These are phyloP conservation scores for Rhizophlyctis rosea DNA, from an alignment of 192 early-diverging fungal species.

Conservation along the genomic window DNA sequence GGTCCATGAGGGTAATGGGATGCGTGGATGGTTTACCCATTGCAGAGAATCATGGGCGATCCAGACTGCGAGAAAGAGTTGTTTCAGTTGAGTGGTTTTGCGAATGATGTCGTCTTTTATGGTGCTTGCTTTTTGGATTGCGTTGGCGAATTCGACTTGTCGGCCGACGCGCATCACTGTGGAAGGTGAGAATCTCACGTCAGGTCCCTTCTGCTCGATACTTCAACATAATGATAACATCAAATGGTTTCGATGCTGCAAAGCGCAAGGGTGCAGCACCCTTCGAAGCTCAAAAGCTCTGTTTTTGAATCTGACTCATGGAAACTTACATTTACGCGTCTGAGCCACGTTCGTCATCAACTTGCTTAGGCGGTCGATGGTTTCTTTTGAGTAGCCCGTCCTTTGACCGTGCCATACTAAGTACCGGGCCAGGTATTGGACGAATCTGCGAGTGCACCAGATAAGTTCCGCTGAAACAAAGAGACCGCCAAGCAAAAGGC, in stretches of 20 bases:
- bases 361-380: constrained; percentile 53
- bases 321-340: constrained; percentile 65
- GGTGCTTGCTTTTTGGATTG: constrained; percentile 50
- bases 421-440: constrained; percentile 87
- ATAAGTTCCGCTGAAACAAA: not conserved
- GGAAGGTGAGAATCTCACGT: too few species aligned
- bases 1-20: not conserved
- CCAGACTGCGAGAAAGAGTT: constrained; percentile 60
- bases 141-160: constrained; percentile 63
- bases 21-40: constrained; percentile 47
- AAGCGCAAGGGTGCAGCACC: too few species aligned
- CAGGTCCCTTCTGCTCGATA: too few species aligned
- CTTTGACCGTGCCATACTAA: constrained; percentile 57
- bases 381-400: constrained; percentile 47
- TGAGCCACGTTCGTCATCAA: constrained; percentile 57
- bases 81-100: constrained; percentile 51
- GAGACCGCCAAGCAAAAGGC: not conserved
- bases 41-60: constrained; percentile 58
- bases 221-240: too few species aligned
- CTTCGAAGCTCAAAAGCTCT: too few species aligned
- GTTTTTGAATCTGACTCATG: too few species aligned
- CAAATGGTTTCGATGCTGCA: too few species aligned
- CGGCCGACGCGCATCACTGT: constrained; percentile 68
- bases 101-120: constrained; percentile 61
- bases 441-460: constrained; percentile 55